Conservation (phyloP, 768 basidiomycete genomes). For the Wakefieldia striispora region DNA sequence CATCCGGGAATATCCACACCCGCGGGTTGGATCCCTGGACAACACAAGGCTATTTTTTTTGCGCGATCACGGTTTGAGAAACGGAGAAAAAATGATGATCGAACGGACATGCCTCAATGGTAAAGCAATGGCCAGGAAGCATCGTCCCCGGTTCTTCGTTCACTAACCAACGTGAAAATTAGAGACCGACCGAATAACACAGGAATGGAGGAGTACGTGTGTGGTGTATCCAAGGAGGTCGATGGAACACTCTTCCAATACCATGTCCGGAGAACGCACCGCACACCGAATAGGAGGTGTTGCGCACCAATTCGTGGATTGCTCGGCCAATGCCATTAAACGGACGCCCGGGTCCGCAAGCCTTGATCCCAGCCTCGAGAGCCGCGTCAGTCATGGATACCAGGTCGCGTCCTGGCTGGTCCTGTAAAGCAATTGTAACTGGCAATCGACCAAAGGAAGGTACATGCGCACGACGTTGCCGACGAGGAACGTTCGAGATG, state of each 20-base stretch:
- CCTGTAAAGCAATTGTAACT: conserved; percentile 40
- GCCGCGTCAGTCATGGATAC: conserved; percentile 62
- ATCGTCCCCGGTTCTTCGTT: conserved; percentile 84
- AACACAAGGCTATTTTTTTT: conserved; percentile 56
- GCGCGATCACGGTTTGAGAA: background rate
- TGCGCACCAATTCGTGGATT: conserved; percentile 52
- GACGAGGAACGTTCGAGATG: conserved; percentile 79
- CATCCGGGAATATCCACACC: conserved; percentile 84
- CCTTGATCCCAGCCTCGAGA: conserved; percentile 64
- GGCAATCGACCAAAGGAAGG: background rate
- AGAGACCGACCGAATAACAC: background rate
- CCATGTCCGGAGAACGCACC: conserved; percentile 82
- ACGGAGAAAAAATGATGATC: background rate
- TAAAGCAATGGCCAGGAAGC: conserved; percentile 86
- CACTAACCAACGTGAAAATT: conserved; percentile 39
- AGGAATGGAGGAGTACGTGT: conserved; percentile 44
- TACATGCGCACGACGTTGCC: conserved; percentile 64
- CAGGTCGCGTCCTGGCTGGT: conserved; percentile 65
- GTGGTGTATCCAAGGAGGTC: conserved; percentile 81
- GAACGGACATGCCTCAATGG: conserved; percentile 66
- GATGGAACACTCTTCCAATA: conserved; percentile 79
- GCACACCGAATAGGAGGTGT: conserved; percentile 55
- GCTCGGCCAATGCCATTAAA: conserved; percentile 71
- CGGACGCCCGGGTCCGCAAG: conserved; percentile 69
- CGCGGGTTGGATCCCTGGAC: conserved; percentile 70